Base-by-base conservation (phyloP, 352 stramenopile species). In the Peronosclerospora sorghi region DNA sequence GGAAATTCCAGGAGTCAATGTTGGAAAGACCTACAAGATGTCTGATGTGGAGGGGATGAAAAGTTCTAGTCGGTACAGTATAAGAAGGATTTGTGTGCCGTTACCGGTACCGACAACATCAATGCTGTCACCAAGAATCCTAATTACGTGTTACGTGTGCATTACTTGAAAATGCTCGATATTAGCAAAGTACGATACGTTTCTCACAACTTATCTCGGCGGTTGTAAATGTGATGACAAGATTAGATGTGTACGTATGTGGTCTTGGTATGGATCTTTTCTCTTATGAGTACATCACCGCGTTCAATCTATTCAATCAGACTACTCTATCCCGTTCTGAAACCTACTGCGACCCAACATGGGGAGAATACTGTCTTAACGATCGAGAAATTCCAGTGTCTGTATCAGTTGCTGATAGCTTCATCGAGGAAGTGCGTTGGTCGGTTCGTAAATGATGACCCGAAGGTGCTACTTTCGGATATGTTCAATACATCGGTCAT, bases 231-330 rank as follows among this genome's bases (percentile, higher is more conserved):
- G 55, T 46, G 37, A 50, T n/a, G 40, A 65, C 37, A 69, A 65
- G 14, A 55, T 35, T 35, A 14, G 30, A 35, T 35, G 30, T 6
- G 30, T 15, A 2, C n/a, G 30, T 15, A 2, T 35, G 30, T 18
- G 30, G 30, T 35, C 30, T 35, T 14, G 30, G 30, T 19, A 35
- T 19, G n/a, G 30, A 13, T 35, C 8, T 35, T 18, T 65, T 45
- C 32, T 51, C 55, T 15, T 58, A 70, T n/a, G 53, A 70, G 29
- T 70, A 64, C 21, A 63, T 69, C 13, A 65, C 37, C 6, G 32
- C 15, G 0, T 70, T 64, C 32, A 24, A 61, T 20, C 46, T 53
- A 4, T 49, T 64, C 8, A 15, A 26, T 6, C 21, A 26, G 21
- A 26, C 6, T 26, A 26, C n/a, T n/a, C 21, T 26, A 26, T 26